These are phyloP conservation scores for Thermothielavioides terrestris DNA, from an alignment of 495 filamentous ascomycete genomes.

Conservation along the genomic window DNA sequence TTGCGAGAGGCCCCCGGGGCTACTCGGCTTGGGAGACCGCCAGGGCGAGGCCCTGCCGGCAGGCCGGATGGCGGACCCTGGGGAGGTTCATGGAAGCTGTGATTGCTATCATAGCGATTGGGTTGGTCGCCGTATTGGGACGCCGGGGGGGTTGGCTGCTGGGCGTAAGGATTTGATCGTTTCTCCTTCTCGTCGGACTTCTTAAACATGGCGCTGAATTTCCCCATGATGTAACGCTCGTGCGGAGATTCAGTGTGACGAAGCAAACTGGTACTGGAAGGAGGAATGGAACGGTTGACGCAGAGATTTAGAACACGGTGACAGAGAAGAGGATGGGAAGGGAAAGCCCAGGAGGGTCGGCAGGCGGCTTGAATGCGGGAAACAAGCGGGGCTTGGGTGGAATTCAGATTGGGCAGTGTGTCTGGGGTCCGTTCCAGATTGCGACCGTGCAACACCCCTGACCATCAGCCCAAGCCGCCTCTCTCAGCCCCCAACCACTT, in stretches of 20 bases:
- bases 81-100: background rate
- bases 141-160: slow-evolving; percentile 54
- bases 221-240: slow-evolving; percentile 45
- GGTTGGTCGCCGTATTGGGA: slow-evolving; percentile 31
- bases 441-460: background rate
- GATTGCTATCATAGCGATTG: slow-evolving; percentile 6
- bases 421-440: slow-evolving; percentile 21
- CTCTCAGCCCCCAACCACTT: background rate
- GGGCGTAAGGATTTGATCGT: slow-evolving; percentile 64
- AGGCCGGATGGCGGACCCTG: slow-evolving; percentile 1
- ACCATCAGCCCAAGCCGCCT: no score
- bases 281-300: background rate
- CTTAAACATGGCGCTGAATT: slow-evolving; percentile 47
- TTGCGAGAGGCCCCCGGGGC: background rate
- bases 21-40: slow-evolving; percentile 11
- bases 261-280: background rate
- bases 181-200: slow-evolving; percentile 57
- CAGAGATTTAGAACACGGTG: background rate
- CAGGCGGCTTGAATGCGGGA: background rate
- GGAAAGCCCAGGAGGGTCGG: slow-evolving; percentile 3
- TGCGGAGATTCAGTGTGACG: background rate
- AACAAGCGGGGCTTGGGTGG: slow-evolving; percentile 14
- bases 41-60: slow-evolving; percentile 19
- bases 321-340: slow-evolving; percentile 1
- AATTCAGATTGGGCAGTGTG: slow-evolving; percentile 13